These are phyloP conservation scores for Alternaria sp. DNA, from an alignment of 2,329 filamentous ascomycete species.

Conservation along the genomic window DNA sequence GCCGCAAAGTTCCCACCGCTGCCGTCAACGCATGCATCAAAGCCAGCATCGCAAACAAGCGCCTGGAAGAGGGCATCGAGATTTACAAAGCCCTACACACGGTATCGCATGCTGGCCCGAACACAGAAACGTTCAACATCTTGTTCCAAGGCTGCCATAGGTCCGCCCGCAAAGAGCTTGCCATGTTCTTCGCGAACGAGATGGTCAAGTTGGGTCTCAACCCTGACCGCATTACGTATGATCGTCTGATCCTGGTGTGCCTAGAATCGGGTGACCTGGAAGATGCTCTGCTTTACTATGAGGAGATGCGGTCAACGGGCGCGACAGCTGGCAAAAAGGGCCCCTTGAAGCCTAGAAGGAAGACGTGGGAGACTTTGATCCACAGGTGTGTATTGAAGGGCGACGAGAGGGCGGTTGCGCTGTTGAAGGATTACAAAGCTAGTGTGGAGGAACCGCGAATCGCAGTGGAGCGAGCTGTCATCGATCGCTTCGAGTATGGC, in stretches of 20 bases:
- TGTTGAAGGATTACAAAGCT: conserved; percentile 26
- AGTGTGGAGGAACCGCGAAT: conserved; percentile 16
- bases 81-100: conserved; percentile 67
- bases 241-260: conserved; percentile 66
- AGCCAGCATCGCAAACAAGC: conserved; percentile 53
- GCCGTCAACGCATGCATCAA: conserved; percentile 61
- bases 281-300: conserved; percentile 57
- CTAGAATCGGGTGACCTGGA: conserved; percentile 48
- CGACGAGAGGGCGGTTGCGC: conserved; percentile 25
- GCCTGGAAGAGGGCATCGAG: conserved; percentile 60
- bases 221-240: conserved; percentile 66
- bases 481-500: conserved; percentile 19
- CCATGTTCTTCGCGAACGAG: conserved; percentile 67
- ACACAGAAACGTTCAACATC: conserved; percentile 66
- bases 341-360: conserved; percentile 18
- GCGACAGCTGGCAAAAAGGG: conserved; percentile 8
- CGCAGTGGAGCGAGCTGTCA: conserved; percentile 18
- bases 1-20: conserved; percentile 58
- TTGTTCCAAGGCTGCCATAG: conserved; percentile 60
- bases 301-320: conserved; percentile 53
- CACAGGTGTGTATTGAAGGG: conserved; percentile 7
- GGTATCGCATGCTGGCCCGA: conserved; percentile 54
- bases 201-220: conserved; percentile 63
- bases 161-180: conserved; percentile 56
- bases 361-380: conserved; percentile 28